A percentile compares a stretch with the other conserved stretches of the same genome.
These are phyloP conservation scores for Candida bentonensis DNA, from an alignment of 805 yeast genomes.

Conservation along the genomic window DNA sequence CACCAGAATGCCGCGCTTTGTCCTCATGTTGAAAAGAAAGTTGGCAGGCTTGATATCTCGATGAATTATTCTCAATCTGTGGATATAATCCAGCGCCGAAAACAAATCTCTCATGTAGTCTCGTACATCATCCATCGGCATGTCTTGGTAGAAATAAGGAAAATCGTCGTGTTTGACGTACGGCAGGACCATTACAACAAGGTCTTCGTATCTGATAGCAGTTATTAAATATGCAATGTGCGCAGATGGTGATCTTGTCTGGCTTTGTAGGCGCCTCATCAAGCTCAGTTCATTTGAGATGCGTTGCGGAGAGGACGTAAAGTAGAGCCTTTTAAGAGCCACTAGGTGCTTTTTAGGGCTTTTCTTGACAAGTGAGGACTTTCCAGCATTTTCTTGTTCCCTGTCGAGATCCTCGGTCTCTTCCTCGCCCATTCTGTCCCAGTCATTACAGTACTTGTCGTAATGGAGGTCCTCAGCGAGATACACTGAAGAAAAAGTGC, in stretches of 20 bases:
- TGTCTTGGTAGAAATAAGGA: conserved; percentile 67
- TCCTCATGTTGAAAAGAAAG: conserved; percentile 52
- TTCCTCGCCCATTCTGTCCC: no score
- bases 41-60: conserved; percentile 85
- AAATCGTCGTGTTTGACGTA: conserved; percentile 85
- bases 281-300: conserved; percentile 78
- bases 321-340: conserved; percentile 87
- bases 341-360: conserved; percentile 28
- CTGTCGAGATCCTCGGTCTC: conserved; percentile 6
- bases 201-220: conserved; percentile 77
- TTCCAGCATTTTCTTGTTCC: neutral
- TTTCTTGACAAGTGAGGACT: no score
- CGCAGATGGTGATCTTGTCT: conserved; percentile 26
- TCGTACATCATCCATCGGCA: conserved; percentile 68
- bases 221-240: conserved; percentile 84
- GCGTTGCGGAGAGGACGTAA: conserved; percentile 87
- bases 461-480: conserved; percentile 37
- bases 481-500: conserved; percentile 50
- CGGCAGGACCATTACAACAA: conserved; percentile 84
- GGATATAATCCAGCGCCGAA: conserved; percentile 63
- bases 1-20: conserved; percentile 65
- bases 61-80: conserved; percentile 66
- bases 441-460: conserved; percentile 22
- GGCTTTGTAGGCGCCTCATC: conserved; percentile 20
- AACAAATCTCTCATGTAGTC: conserved; percentile 68